Base-by-base conservation (phyloP, 768 basidiomycete genomes). In the Inosperma sp. region DNA sequence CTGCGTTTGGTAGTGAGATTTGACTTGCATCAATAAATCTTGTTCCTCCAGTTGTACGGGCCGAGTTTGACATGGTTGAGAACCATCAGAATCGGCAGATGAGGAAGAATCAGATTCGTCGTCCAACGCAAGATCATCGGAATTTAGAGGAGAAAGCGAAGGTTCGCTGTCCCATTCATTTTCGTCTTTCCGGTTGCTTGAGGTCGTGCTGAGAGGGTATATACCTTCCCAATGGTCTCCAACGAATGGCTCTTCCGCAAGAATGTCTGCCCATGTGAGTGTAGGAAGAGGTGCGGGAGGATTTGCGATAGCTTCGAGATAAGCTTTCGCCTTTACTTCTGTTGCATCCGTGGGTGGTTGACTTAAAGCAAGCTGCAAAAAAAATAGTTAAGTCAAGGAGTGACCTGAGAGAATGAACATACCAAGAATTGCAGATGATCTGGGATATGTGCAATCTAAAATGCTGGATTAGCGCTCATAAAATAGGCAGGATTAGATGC, bases 201-300 rank as follows among this genome's bases (percentile, higher is more conserved):
- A 59, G 23, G 64, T 59, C 48, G 63, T 67, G 10, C 81, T 78
- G n/a, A 72, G 64, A 22, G 78, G 76, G 54, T 79, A 80, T n/a
- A 79, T 78, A 1, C 86, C 86, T 60, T 87, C 79, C 88, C 88
- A 91, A 59, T 91, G 89, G 54, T 91, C 82, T 13, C 86, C 90
- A 65, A 91, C 86, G 54, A 88, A 86, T 3, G 88, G 87, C 50
- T 91, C 89, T 59, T 89, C 88, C 1, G 77, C 77, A 13, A 92
- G 74, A 44, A 93, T 91, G n/a, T 81, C 76, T 52, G 75, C 72
- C 90, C 90, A 93, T 3, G 85, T 88, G 6, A 89, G 65, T 1
- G 71, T 58, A 3, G 71, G 63, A 6, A 71, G 64, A 1, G 67
- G 58, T 3, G 65, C 58, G 2, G 69, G 68, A 19, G 80, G 82